phyloP scores from a whole-genome alignment of 1,284 basidiomycete species.

The Mycena sp. region DNA sequence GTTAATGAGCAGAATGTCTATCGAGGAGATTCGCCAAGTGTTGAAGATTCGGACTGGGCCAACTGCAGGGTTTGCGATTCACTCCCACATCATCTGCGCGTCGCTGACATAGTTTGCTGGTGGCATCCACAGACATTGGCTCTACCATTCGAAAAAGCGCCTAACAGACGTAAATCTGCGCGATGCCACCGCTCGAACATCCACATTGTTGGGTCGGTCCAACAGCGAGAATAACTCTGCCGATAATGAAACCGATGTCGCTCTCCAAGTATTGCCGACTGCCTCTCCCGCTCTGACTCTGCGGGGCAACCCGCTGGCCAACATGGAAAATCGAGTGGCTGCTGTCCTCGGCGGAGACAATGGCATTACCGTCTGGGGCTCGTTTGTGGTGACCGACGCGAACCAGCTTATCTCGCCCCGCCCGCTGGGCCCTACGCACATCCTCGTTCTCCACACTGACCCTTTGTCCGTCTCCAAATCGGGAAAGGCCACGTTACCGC shows the following conservation, averaged over 20 bases:
- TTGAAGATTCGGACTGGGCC: constrained; percentile 41
- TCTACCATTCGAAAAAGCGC: constrained; percentile 37
- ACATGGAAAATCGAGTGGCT: constrained; percentile 25
- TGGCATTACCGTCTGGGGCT: constrained; percentile 35
- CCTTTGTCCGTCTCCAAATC: constrained; percentile 19
- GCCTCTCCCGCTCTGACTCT: constrained; percentile 30
- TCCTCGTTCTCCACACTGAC: constrained; percentile 41
- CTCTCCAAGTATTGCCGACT: constrained; percentile 37
- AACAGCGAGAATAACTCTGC: constrained; percentile 19
- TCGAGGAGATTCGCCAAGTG: constrained; percentile 41
- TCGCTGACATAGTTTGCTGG: neutral
- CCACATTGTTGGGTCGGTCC: constrained; percentile 32
- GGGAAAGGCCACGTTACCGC: constrained; percentile 12
- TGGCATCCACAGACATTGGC: constrained; percentile 42
- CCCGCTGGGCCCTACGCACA: constrained; percentile 49
- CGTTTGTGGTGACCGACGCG: constrained; percentile 33
- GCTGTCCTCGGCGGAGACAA: constrained; percentile 9
- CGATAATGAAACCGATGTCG: constrained; percentile 11
- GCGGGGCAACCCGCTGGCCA: constrained; percentile 15
- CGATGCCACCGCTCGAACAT: constrained; percentile 38
- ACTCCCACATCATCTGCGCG: neutral
- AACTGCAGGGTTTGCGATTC: constrained; percentile 33
- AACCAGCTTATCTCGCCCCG: constrained; percentile 47
- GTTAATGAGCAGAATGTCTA: constrained; percentile 35
- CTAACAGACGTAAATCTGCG: constrained; percentile 34